phyloP scores from a whole-genome alignment of 2,329 filamentous ascomycete genomes.

The Xylariales sp. region DNA sequence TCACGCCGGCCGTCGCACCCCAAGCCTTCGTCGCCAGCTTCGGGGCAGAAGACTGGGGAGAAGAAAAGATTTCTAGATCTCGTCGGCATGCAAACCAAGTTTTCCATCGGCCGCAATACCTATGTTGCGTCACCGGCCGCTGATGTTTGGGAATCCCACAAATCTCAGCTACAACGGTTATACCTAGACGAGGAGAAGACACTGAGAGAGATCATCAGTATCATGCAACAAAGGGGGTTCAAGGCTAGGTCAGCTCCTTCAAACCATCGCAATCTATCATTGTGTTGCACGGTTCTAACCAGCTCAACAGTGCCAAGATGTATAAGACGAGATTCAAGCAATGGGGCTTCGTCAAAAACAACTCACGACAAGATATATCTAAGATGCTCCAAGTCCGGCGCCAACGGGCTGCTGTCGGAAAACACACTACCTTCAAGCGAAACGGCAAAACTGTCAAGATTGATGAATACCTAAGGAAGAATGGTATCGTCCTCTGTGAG shows the following conservation, averaged over 20 bases:
- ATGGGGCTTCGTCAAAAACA: slow-evolving; percentile 9
- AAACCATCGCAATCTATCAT: background rate
- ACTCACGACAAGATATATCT: slow-evolving; percentile 4
- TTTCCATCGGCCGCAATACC: slow-evolving; percentile 1
- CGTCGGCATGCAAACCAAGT: slow-evolving; percentile 4
- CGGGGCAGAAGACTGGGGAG: too few species aligned
- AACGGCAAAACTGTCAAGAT: slow-evolving; percentile 6
- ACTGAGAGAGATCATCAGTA: slow-evolving; percentile 15
- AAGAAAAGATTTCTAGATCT: background rate
- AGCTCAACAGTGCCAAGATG: slow-evolving; percentile 5
- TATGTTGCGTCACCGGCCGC: slow-evolving; percentile 1
- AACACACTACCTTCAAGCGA: slow-evolving; percentile 5
- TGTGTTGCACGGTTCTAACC: background rate
- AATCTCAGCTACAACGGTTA: slow-evolving; percentile 16
- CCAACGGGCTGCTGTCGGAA: slow-evolving; percentile 4
- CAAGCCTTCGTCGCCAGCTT: background rate
- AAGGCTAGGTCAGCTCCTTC: slow-evolving; percentile 13
- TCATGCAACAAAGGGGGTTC: slow-evolving; percentile 17
- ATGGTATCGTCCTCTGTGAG: background rate
- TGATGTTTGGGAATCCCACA: slow-evolving; percentile 15
- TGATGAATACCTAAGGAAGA: slow-evolving; percentile 6
- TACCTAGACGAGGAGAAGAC: slow-evolving; percentile 19
- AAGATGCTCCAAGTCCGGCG: slow-evolving; percentile 7
- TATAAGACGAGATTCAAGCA: slow-evolving; percentile 9
- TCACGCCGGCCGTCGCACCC: too few species aligned